A percentile compares a stretch with the other conserved stretches of the same genome.
Conservation (phyloP, 805 yeast species). For the Spathaspora gorwiae region DNA sequence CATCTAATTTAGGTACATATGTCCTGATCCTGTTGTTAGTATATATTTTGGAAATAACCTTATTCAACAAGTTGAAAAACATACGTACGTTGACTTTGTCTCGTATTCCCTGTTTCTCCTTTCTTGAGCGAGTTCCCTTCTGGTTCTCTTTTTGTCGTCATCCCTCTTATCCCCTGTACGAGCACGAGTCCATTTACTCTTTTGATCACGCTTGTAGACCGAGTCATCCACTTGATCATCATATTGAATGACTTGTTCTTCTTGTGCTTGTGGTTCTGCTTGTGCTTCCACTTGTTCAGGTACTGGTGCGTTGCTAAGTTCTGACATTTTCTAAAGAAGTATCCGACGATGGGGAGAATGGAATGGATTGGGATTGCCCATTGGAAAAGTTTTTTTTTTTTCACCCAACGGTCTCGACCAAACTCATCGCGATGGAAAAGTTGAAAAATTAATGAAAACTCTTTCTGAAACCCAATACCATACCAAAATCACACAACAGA, state of each 20-base stretch:
- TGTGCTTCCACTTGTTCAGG: too few relatives aligned
- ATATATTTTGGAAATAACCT: not conserved
- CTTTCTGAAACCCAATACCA: too few relatives aligned
- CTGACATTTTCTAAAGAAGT: slow-evolving; percentile 1
- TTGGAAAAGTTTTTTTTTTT: slow-evolving; percentile 1
- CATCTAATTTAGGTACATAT: slow-evolving; percentile 48
- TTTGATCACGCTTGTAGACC: slow-evolving; percentile 39
- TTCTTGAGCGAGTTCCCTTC: slow-evolving; percentile 9
- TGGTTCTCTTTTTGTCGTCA: slow-evolving; percentile 16
- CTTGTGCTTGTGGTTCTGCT: not conserved
- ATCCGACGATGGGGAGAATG: not conserved
- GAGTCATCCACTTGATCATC: slow-evolving; percentile 36
- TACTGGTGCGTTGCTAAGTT: not conserved
- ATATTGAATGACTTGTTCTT: not conserved
- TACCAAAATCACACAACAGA: too few relatives aligned
- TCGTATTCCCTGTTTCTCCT: slow-evolving; percentile 4
- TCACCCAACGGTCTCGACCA: too few relatives aligned
- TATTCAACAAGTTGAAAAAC: too few relatives aligned
- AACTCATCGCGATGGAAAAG: not conserved
- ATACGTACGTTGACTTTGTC: slow-evolving; percentile 50
- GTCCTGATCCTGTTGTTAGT: too few relatives aligned
- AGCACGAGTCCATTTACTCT: slow-evolving; percentile 24
- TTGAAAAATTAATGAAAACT: not conserved
- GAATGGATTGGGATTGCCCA: not conserved
- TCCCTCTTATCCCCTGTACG: slow-evolving; percentile 17